Evolutionary conservation across 768 basidiomycete genomes (phyloP), one percentile per base, ranked within the genome.

Genomic region (Russula virescens): DNA sequence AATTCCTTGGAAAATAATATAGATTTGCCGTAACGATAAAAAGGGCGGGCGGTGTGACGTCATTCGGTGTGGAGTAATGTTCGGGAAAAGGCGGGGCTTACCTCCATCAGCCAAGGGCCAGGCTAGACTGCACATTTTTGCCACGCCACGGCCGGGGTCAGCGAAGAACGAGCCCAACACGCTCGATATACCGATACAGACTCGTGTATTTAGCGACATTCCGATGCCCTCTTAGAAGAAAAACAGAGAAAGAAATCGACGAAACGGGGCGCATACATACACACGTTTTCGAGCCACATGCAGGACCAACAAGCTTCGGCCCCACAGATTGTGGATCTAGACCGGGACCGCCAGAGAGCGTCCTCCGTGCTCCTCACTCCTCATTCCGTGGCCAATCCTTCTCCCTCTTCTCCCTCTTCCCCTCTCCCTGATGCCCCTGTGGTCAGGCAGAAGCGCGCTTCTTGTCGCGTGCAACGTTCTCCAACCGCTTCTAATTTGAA

Each of bases 401-500:
- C 42, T 53, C 46, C 56, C 59, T 13, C 42, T 21, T 38, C 34
- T 10, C 5, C 38, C 43, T 18, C 64, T 38, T 61, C 76, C 61
- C 71, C 75, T 38, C 62, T 78, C 53, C 72, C 75, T 51, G 72
- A 76, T 65, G 66, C 78, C 46, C 69, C 71, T 56, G 56, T 59
- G 26, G 23, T 52, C 40, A 55, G 55, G 64, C n/a, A 62, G 21
- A 35, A 74, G 74, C 72, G 72, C 21, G 56, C 59, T 48, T 61
- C 65, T 47, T 70, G 71, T 45, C 69, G 69, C 61, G 69, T 67
- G 0, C 70, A 75, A 46, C 73, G 78, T 62, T 79, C 78, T 19
- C 75, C 78, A 0, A 78, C 80, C 7, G 76, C 81, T 3, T 78
- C 80, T 54, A 71, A 77, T 19, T 73, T 77, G 11, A 80, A 83